Evolutionary conservation across 306 rosid species (phyloP), one percentile per base, ranked within the genome.

Genomic region (Dalbergia oliveri): DNA sequence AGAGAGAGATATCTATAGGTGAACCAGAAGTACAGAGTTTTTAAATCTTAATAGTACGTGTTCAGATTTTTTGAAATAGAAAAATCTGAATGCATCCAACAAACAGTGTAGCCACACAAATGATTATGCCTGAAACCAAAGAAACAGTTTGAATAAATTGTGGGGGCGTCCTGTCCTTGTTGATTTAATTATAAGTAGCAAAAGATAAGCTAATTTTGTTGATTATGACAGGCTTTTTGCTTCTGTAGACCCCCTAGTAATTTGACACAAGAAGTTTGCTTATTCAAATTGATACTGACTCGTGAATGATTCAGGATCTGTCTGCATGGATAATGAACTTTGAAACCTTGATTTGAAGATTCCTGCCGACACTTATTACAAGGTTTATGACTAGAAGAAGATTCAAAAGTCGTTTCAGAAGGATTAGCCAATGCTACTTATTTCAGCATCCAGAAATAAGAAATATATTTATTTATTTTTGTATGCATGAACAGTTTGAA

Each of bases 141-240:
- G 53, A 39, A 44, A 16, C 37, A 44, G 19, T 21, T 37, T 45
- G 11, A 66, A 66, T 34, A 9, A 60, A 13, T 37, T 19, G 37
- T 9, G 50, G 13, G 39, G 14, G 26, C 26, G 2, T 62, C 5
- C 0, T 37, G 19, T 15, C 69, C 69, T 65, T 65, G 49, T 65
- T 65, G 69, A 37, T 65, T 65, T 37, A 37, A 45, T 19, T 11
- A 23, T 23, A 34, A 45, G 16, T 4, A 41, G 34, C n/a, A 68
- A 68, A 68, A 68, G 41, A 47, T 50, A 31, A 10, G 63, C 4
- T 70, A 51, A 70, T 70, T 72, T 54, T n/a, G 26, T 56, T 72
- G 77, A 34, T 50, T 54, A 21, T 21, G 23, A 21, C 23, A 21
- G 23, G 23, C 23, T 21, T 21, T 21, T 21, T 21, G 23, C 23